Base-by-base conservation (phyloP, 2,329 filamentous ascomycete species). In the Pseudogymnoascus sp. region DNA sequence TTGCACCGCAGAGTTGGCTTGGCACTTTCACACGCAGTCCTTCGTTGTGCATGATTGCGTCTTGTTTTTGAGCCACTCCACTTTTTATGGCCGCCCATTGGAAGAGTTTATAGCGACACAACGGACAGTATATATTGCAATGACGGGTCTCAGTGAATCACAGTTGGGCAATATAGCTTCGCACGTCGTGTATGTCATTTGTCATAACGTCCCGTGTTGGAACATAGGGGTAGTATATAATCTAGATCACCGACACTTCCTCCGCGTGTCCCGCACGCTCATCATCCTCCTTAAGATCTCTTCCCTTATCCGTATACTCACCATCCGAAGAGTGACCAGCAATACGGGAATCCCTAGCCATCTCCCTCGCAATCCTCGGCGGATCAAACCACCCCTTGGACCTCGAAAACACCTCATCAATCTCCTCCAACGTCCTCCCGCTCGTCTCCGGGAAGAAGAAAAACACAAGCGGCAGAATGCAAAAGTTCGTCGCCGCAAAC, bases 371-470 rank as follows among this genome's bases (percentile, higher is more conserved):
- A 55, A 55, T 55, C 28, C 49, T 19, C 4, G 49, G 49, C 9
- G 49, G 49, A 19, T 55, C 49, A 33, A 55, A 55, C 4, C 16
- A 11, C 14, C 6, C 6, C 25, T 55, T 55, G 9, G 49, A 55
- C 49, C 84, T 84, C 71, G 77, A 63, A 14, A 60, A 60, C 7
- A 60, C 38, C 22, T 38, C 38, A 42, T 60, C 83, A 78, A 88
- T 85, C 68, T 88, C 85, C 67, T 88, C 85, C 0, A 88, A 76
- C 0, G 82, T 82, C 1, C 86, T 72, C 0, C 83, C 77, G 69
- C 85, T 86, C 0, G 84, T 87, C 72, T 87, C 84, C 0, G 84
- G 84, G 2, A 85, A 84, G 67, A 84, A 79, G 70, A 84, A 85
- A 75, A 80, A 87, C 45, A 86, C 80, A 60, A 84, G 85, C 0